Percentiles rank a stretch among this genome's conserved stretches.
Conservation (phyloP, 73 alveolate genomes). For the Uronychia binucleata region DNA sequence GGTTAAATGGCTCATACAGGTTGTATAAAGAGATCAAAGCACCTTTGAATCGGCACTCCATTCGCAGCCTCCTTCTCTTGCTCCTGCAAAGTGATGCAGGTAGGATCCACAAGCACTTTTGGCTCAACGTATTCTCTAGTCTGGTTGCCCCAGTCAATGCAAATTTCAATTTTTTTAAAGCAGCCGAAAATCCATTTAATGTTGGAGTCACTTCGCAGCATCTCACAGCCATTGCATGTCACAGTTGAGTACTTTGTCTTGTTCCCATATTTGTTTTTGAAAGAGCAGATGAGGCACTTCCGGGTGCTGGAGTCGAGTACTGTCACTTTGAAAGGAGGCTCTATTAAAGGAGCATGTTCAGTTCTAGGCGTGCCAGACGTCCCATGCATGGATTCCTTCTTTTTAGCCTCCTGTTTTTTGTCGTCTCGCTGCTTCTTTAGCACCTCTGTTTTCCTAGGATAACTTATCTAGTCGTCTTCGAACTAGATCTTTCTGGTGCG, state of each 20-base stretch:
- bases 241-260: background rate
- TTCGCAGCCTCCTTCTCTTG: slow-evolving; percentile 41
- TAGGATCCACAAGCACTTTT: background rate
- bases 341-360: background rate
- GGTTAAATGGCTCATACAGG: background rate
- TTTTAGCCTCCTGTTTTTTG: background rate
- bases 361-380: background rate
- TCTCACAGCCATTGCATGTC: slow-evolving; percentile 59
- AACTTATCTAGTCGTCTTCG: background rate
- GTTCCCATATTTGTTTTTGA: slow-evolving; percentile 36
- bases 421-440: background rate
- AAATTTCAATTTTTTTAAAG: slow-evolving; percentile 51
- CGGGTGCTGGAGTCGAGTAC: slow-evolving; percentile 35
- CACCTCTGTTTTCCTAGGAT: background rate
- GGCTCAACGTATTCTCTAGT: background rate
- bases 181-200: slow-evolving; percentile 61
- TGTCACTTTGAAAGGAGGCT: slow-evolving; percentile 45
- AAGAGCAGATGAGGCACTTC: slow-evolving; percentile 41
- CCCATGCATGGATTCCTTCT: background rate
- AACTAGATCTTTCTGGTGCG: background rate
- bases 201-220: slow-evolving; percentile 30
- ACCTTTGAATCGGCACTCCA: slow-evolving; percentile 39
- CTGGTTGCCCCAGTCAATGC: slow-evolving; percentile 48
- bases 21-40: slow-evolving; percentile 42
- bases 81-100: background rate